Evolutionary conservation across 164 flowering plant genomes (phyloP).

Genomic region (Vitis vinifera): ASM3070453v1 NC_081807.1:5942001-5942500

Average conservation of each 20-base stretch:
- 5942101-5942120: conserved; percentile 39
- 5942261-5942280: conserved; percentile 46
- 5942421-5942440: conserved; percentile 24
- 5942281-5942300: conserved; percentile 60
- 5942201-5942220: conserved; percentile 32
- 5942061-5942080: conserved; percentile 56
- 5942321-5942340: conserved; percentile 36
- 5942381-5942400: background rate
- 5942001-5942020: background rate
- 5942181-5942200: conserved; percentile 32
- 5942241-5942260: conserved; percentile 52
- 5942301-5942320: conserved; percentile 32
- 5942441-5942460: conserved; percentile 37
- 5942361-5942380: background rate
- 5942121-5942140: conserved; percentile 25
- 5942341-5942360: conserved; percentile 45
- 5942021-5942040: conserved; percentile 43
- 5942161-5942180: conserved; percentile 31
- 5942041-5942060: conserved; percentile 30
- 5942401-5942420: conserved; percentile 1
- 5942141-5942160: conserved; percentile 26
- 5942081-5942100: conserved; percentile 26
- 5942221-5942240: conserved; percentile 31
- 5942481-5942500: background rate
- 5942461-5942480: conserved; percentile 11